phyloP scores from a whole-genome alignment of 108 stramenopile species.

The Cylindrotheca closterium region DNA sequence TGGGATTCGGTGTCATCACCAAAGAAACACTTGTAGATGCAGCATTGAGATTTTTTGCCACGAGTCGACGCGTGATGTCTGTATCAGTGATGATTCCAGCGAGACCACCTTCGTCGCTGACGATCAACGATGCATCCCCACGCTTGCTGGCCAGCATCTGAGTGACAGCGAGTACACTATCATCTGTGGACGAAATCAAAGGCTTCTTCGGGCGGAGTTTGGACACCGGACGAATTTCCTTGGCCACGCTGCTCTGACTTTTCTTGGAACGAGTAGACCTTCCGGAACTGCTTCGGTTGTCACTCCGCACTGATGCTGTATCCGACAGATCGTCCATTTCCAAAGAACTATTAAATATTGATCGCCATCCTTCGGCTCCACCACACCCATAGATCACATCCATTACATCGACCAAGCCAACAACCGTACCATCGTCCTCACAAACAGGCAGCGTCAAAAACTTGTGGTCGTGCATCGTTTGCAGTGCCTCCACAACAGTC shows the following conservation, averaged over 20 bases:
- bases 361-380: slow-evolving; percentile 82
- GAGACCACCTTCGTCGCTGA: slow-evolving; percentile 48
- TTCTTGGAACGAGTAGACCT: slow-evolving; percentile 4
- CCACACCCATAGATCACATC: slow-evolving; percentile 85
- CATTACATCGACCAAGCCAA: slow-evolving; percentile 95
- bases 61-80: slow-evolving; percentile 71
- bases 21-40: slow-evolving; percentile 49
- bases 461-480: slow-evolving; percentile 91
- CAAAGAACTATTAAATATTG: slow-evolving; percentile 69
- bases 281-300: neutral
- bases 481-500: slow-evolving; percentile 87
- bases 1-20: slow-evolving; percentile 88
- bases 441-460: slow-evolving; percentile 92
- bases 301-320: slow-evolving; percentile 45
- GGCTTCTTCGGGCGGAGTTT: slow-evolving; percentile 83
- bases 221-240: slow-evolving; percentile 36
- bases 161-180: slow-evolving; percentile 53
- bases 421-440: slow-evolving; percentile 72
- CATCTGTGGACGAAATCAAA: slow-evolving; percentile 28
- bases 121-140: slow-evolving; percentile 59
- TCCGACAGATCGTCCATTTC: slow-evolving; percentile 66
- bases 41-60: slow-evolving; percentile 68
- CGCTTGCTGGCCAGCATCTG: slow-evolving; percentile 67
- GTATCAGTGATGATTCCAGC: slow-evolving; percentile 86
- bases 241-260: neutral